Conservation (phyloP, 495 filamentous ascomycete genomes). For the Aspergillus ellipticus region DNA sequence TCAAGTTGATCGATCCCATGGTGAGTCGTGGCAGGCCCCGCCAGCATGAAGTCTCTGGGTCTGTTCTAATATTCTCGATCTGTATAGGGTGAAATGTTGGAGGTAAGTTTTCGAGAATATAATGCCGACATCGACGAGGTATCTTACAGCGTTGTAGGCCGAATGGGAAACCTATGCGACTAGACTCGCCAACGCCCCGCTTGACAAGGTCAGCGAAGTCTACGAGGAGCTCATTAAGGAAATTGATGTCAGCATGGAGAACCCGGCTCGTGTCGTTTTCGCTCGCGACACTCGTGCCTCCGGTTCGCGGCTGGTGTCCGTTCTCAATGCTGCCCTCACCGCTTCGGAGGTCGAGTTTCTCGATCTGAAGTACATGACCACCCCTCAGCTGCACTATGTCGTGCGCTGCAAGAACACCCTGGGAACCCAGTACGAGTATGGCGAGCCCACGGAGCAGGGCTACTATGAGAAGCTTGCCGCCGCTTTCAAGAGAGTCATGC, state of each 20-base stretch:
- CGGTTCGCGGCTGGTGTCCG: conserved; percentile 73
- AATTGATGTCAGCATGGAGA: conserved; percentile 67
- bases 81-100: conserved; percentile 84
- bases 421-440: conserved; percentile 76
- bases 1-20: conserved; percentile 97
- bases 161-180: conserved; percentile 91
- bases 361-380: conserved; percentile 87
- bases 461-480: conserved; percentile 89
- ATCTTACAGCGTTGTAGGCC: conserved; percentile 32
- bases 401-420: conserved; percentile 92
- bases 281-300: conserved; percentile 92
- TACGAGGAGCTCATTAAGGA: conserved; percentile 70
- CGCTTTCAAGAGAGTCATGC: conserved; percentile 78
- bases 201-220: conserved; percentile 67
- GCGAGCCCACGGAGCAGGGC: conserved; percentile 79
- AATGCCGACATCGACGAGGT: not conserved
- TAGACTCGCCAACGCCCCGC: conserved; percentile 74
- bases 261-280: conserved; percentile 76
- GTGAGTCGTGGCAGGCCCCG: conserved; percentile 37
- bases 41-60: not conserved
- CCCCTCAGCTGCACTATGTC: conserved; percentile 93
- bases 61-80: conserved; percentile 5
- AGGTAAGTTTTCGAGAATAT: conserved; percentile 46
- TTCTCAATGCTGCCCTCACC: conserved; percentile 72
- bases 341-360: conserved; percentile 67